These are phyloP conservation scores for Sporothrix inflata DNA, from an alignment of 2,329 filamentous ascomycete genomes.

Conservation along the genomic window DNA sequence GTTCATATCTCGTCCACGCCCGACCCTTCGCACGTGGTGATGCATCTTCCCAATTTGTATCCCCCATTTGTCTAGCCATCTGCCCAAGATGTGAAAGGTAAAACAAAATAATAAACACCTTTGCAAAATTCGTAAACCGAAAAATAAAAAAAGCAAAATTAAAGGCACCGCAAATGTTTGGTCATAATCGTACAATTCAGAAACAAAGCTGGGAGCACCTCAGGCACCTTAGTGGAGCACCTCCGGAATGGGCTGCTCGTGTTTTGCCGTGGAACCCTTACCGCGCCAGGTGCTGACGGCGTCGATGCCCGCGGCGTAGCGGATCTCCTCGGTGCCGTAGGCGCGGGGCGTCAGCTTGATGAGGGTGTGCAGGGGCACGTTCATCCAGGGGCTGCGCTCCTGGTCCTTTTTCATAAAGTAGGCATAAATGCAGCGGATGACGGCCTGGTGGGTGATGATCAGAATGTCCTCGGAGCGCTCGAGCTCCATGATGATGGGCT, in stretches of 20 bases:
- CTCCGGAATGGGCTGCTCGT: slow-evolving; percentile 63
- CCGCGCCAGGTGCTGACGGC: slow-evolving; percentile 96
- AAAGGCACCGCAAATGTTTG: neutral
- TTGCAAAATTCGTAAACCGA: neutral
- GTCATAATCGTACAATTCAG: slow-evolving; percentile 25
- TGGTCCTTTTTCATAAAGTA: slow-evolving; percentile 99
- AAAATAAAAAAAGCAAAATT: neutral
- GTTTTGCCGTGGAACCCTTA: slow-evolving; percentile 89
- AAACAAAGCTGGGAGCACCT: neutral
- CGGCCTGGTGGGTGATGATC: slow-evolving; percentile 96
- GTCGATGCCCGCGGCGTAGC: slow-evolving; percentile 87
- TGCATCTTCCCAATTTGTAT: neutral
- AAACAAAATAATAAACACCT: neutral
- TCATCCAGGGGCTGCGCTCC: slow-evolving; percentile 95
- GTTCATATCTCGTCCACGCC: neutral
- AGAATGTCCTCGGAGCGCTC: slow-evolving; percentile 96
- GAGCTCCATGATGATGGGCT: slow-evolving; percentile 99
- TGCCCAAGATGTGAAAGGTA: neutral
- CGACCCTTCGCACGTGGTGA: neutral
- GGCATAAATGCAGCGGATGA: slow-evolving; percentile 94
- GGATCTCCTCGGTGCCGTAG: slow-evolving; percentile 88
- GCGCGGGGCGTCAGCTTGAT: slow-evolving; percentile 96
- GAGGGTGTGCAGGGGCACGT: slow-evolving; percentile 91
- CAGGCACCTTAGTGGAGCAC: slow-evolving; percentile 32
- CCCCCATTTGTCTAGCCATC: slow-evolving; percentile 1